Base-by-base conservation (phyloP, 1,284 basidiomycete species). In the Marasmius fiardii region DNA sequence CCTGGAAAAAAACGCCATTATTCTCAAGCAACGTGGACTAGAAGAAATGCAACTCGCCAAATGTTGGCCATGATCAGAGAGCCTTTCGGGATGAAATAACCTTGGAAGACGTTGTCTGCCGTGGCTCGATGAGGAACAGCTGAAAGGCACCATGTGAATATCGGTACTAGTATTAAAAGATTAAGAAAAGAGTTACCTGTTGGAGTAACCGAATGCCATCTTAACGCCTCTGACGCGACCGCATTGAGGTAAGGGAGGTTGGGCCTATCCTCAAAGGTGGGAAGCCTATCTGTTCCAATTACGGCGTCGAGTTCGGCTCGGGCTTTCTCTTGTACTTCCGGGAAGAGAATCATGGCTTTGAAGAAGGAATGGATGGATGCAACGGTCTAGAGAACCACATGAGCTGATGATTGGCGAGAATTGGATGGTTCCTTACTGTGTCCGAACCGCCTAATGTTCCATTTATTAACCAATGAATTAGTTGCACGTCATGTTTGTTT, bases 241-340 rank as follows among this genome's bases (percentile, higher is more conserved):
- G 72, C 73, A 33, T 63, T 63, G 20, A 75, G 54, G 57, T 77
- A 77, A 0, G 73, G 71, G 23, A 76, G 58, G 14, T 57, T 48
- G 0, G 58, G 60, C 16, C 65, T 60, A 58, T 75, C 74, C 3
- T 60, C 58, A 41, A 69, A 67, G 18, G 55, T 62, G 1, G 75
- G 74, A 31, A 75, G 64, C 5, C 71, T 64, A 34, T 65, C 65
- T 12, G 45, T 49, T 14, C 72, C 71, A 24, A 74, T 64, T 4
- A 75, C 67, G 4, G 63, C 50, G 49, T 75, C 72, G 8, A 77
- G 56, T 60, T 76, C 74, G 11, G 60, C 67, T 52, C 69, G 70
- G 16, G 70, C 73, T 24, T 60, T 66, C 20, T 54, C 62, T 53
- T 71, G 71, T 4, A 70, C 64, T 4, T 73, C 68, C 0, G 73